Conservation (phyloP, 495 filamentous ascomycete genomes). For the Tuber microsphaerosporum region DNA sequence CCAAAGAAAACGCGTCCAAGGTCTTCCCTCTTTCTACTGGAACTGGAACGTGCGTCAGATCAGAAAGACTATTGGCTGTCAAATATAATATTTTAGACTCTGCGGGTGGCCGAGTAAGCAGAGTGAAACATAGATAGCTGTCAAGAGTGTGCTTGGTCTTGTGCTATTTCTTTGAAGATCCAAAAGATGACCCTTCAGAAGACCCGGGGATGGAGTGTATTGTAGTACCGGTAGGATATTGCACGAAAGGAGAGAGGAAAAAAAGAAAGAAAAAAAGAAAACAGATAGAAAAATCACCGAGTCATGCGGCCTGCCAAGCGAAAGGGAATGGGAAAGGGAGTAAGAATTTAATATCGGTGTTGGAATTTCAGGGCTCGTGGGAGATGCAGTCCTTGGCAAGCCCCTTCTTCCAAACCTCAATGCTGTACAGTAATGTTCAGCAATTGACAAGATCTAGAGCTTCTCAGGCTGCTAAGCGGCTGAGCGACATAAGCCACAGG, state of each 20-base stretch:
- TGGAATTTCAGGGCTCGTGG: neutral
- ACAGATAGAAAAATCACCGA: neutral
- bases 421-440: neutral
- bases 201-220: neutral
- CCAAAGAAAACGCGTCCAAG: neutral
- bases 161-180: neutral
- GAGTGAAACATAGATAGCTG: neutral
- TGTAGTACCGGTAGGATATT: neutral
- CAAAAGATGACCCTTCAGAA: neutral
- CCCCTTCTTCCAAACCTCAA: neutral
- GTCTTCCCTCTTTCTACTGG: neutral
- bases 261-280: neutral
- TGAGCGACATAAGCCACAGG: neutral
- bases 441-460: neutral
- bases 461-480: neutral
- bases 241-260: too few species aligned
- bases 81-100: neutral
- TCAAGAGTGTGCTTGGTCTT: neutral
- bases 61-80: neutral
- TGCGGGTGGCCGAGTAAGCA: neutral
- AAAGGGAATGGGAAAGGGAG: neutral
- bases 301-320: neutral
- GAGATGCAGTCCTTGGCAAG: neutral
- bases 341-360: neutral
- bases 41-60: slow-evolving; percentile 1